Conservation (phyloP, 2,329 filamentous ascomycete genomes). For the Kalaharituber pfeilii region DNA sequence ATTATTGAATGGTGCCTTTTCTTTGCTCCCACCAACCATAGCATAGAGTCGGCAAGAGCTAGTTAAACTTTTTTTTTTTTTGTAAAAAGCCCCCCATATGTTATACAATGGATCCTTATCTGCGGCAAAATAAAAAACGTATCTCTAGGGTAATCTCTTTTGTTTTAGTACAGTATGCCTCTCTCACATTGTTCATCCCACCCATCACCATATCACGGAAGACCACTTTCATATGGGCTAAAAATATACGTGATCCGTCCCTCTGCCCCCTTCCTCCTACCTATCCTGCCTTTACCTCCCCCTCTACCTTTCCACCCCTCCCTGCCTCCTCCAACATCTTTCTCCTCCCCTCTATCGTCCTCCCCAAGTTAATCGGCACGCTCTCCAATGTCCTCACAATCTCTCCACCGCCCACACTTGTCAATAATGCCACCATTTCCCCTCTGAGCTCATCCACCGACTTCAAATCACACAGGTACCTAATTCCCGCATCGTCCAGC, state of each 20-base stretch:
- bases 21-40: too few relatives aligned
- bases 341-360: conserved; percentile 70
- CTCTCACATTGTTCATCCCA: neutral
- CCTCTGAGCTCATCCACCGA: conserved; percentile 64
- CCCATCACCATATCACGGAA: too few relatives aligned
- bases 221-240: too few relatives aligned
- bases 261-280: conserved; percentile 23
- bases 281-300: conserved; percentile 22
- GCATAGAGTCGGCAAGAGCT: too few relatives aligned
- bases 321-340: conserved; percentile 61
- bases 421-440: conserved; percentile 65
- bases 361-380: conserved; percentile 63
- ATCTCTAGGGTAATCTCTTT: too few relatives aligned
- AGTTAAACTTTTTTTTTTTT: too few relatives aligned
- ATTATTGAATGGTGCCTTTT: too few relatives aligned
- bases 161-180: too few relatives aligned
- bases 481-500: conserved; percentile 55
- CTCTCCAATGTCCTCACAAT: conserved; percentile 66
- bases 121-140: too few relatives aligned
- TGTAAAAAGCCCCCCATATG: too few relatives aligned
- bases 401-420: conserved; percentile 53
- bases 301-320: conserved; percentile 17
- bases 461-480: conserved; percentile 40
- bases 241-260: conserved; percentile 8
- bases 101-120: too few relatives aligned